Evolutionary conservation across 345 rosid genomes (phyloP), one percentile per base, ranked within the genome.

Genomic region (Salix koriyanagi): DNA sequence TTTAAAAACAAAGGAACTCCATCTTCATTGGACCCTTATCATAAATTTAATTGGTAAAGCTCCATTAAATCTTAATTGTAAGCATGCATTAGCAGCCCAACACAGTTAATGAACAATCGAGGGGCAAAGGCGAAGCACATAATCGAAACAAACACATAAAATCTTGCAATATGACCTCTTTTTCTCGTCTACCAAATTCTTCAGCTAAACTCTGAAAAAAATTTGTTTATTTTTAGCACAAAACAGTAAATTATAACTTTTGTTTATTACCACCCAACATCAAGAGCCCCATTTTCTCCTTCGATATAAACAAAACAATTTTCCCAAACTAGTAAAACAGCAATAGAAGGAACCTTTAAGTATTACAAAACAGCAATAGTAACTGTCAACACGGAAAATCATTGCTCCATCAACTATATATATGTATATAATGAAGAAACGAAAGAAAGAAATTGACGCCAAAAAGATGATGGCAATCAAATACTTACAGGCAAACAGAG

Each of bases 401-500:
- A 56, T n/a, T 21, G 61, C 26, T 26, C 15, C 12, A 30, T 71
- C 61, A 26, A 34, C 14, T 15, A 65, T 25, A 25, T 25, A 25
- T 25, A 6, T 36, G 10, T 42, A 11, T 42, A 42, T 42, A 2
- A 42, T 34, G 37, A 36, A 36, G 7, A 36, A 36, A 36, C 5
- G 7, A 36, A 34, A 41, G 44, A 32, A 30, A 5, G 37, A 15
- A n/a, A 25, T 71, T 21, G 0, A 56, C 4, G 32, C 32, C 32
- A 32, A 16, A 19, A 21, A 30, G 6, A 4, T 19, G 52, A 14
- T 4, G 52, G 54, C 32, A 46, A 10, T 28, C 4, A 39, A 42
- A 42, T 67, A 70, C 28, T 60, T 60, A 64, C 80, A 77, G 69
- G 69, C 80, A 70, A 60, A 70, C 32, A 28, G 75, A 61, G 19